Percentiles rank a stretch among this genome's conserved stretches.
These are phyloP conservation scores for Penicillium steckii DNA, from an alignment of 495 filamentous ascomycete genomes.

Conservation along the genomic window DNA sequence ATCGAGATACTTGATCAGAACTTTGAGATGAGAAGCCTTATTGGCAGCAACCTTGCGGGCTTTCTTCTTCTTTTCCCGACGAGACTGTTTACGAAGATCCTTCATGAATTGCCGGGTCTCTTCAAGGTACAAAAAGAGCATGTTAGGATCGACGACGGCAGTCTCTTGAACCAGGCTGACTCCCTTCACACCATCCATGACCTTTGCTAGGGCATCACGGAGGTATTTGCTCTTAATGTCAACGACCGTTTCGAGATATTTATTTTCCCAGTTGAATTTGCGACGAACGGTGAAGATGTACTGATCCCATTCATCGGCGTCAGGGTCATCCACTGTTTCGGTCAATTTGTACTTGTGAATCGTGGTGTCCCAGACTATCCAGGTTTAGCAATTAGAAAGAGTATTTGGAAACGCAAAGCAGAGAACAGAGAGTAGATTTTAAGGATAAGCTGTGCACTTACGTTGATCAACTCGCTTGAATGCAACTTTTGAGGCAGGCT, in stretches of 20 bases:
- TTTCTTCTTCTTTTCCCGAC: slow-evolving; percentile 67
- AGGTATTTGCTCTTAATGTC: slow-evolving; percentile 86
- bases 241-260: slow-evolving; percentile 73
- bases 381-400: not conserved
- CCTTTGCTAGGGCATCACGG: slow-evolving; percentile 66
- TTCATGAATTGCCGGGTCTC: slow-evolving; percentile 68
- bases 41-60: slow-evolving; percentile 53
- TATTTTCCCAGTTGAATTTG: slow-evolving; percentile 85
- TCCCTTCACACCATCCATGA: slow-evolving; percentile 80
- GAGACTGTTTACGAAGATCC: slow-evolving; percentile 58
- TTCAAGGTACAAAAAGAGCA: slow-evolving; percentile 85
- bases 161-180: slow-evolving; percentile 79
- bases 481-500: slow-evolving; percentile 64
- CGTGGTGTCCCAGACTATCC: slow-evolving; percentile 66
- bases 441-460: no score
- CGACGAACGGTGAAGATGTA: slow-evolving; percentile 86
- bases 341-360: slow-evolving; percentile 83
- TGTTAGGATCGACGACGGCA: slow-evolving; percentile 77
- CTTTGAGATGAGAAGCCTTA: slow-evolving; percentile 65
- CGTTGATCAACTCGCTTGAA: slow-evolving; percentile 86
- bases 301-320: slow-evolving; percentile 76
- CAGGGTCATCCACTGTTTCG: slow-evolving; percentile 71
- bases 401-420: no score
- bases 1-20: slow-evolving; percentile 79
- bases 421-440: no score